Base-by-base conservation (phyloP, 768 basidiomycete species). In the Suillus lakei region DNA sequence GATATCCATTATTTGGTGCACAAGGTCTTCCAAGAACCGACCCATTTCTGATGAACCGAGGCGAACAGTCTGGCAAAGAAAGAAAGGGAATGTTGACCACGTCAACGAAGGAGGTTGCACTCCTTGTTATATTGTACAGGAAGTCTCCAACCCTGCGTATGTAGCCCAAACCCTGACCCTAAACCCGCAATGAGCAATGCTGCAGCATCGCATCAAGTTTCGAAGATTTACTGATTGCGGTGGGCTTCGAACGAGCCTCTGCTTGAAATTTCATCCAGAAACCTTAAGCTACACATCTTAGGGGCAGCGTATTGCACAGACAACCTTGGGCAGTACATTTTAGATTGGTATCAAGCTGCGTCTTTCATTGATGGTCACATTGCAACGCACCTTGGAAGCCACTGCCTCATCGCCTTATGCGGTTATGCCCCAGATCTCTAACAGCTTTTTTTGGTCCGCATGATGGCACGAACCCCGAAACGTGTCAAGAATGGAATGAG, bases 11-110 rank as follows among this genome's bases (percentile, higher is more conserved):
- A 73, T 51, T 3, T 56, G n/a, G 36, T 77, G 71, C 5, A 55
- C 65, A 16, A 75, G 68, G 66, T 75, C 75, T 65, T 77, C 75
- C 28, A 75, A 68, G 55, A 77, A 75, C 51, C 71, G 71, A 44
- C 74, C 75, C 74, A 75, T 75, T 28, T 41, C 26, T 41, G 18
- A 28, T 18, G 18, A 21, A 28, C 10, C 10, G 18, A 13, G 26
- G 18, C 10, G 12, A 59, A 30, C 18, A 21, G 18, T 58, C 36
- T 38, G 26, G 23, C 26, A 4, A 26, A 50, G 48, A 12, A 39
- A 28, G 15, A 12, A 59, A 21, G 56, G 23, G 23, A 18, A 58
- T 18, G 16, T 10, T 28, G 26, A 18, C 26, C 53, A 53, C 28
- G 9, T 18, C 28, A 8, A 30, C 28, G 28, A 21, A 50, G 15